Evolutionary conservation across 2,329 filamentous ascomycete species (phyloP), one percentile per base, ranked within the genome.

Genomic region (Penicillium aurantiogriseum): DNA sequence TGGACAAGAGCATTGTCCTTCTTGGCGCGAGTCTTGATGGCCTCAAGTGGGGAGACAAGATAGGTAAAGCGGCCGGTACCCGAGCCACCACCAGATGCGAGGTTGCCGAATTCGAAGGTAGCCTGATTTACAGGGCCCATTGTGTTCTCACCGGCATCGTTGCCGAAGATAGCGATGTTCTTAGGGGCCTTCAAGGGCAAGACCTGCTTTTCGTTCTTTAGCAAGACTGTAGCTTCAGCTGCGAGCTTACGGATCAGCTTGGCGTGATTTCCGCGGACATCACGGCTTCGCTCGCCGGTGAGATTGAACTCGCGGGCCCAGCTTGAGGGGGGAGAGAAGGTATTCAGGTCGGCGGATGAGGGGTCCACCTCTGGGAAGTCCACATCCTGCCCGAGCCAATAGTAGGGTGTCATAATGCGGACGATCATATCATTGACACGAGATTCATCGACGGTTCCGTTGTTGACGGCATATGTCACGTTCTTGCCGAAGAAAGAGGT

Each of bases 211-310:
- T 67, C 66, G 53, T 85, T 85, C 72, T 82, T 82, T 19, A 82
- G 80, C 9, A 97, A 78, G 4, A 96, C 90, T 0, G 89, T 92
- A 2, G 88, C 89, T 73, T 88, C 88, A 56, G 89, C 88, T 17
- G 83, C 91, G 46, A 88, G 83, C 61, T 89, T 83, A 23, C 91
- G 86, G 61, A 95, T 92, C 52, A 90, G 77, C 17, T 76, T 70
- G 40, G 77, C 85, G 69, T 96, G 91, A 51, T 92, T 81, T 29
- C 74, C 81, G 43, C 86, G 88, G 10, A 94, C 92, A 68, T 96
- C 65, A 36, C 59, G 62, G 55, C 56, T 66, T 29, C 50, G 55
- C 35, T 55, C 35, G 13, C 59, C 55, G 3, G 59, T 61, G 44
- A 65, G 58, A 8, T 60, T 55, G 33, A 55, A 65, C 25, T 63